Percentiles rank a stretch among this genome's conserved stretches.
phyloP scores from a whole-genome alignment of 768 basidiomycete species.

The Lyophyllum atratum region DNA sequence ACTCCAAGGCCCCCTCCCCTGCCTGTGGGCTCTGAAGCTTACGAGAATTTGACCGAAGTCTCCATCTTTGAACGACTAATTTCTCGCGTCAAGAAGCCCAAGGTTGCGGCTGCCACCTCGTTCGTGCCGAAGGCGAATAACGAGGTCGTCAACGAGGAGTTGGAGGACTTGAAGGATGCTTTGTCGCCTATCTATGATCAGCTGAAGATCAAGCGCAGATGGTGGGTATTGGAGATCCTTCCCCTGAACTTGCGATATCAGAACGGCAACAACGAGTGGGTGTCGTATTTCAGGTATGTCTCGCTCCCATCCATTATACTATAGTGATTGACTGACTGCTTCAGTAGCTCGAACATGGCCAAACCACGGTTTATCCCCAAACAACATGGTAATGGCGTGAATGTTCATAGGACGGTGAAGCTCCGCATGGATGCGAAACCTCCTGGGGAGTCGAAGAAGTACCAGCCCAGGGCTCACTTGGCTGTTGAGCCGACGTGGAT shows the following conservation, averaged over 20 bases:
- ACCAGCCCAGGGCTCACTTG: constrained; percentile 29
- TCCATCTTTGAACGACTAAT: background rate
- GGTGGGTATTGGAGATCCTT: constrained; percentile 64
- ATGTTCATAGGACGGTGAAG: constrained; percentile 51
- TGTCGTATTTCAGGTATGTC: constrained; percentile 19
- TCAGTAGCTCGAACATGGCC: constrained; percentile 33
- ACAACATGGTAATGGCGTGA: constrained; percentile 36
- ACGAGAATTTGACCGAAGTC: background rate
- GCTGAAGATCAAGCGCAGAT: constrained; percentile 37
- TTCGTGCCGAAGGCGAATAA: background rate
- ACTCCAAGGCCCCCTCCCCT: constrained; percentile 33
- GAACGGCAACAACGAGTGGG: constrained; percentile 30
- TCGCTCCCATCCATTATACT: background rate
- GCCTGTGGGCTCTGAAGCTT: constrained; percentile 9
- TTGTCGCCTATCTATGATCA: constrained; percentile 52
- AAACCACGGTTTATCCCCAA: constrained; percentile 38
- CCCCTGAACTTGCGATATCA: constrained; percentile 38
- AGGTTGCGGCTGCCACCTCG: constrained; percentile 12
- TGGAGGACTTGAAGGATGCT: constrained; percentile 54
- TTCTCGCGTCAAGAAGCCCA: background rate
- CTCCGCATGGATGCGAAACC: constrained; percentile 52
- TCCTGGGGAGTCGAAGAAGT: constrained; percentile 20
- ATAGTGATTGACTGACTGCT: background rate
- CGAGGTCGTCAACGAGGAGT: constrained; percentile 37
- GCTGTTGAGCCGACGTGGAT: constrained; percentile 36